These are phyloP conservation scores for Rugosomyces carneus DNA, from an alignment of 1,284 basidiomycete genomes.

Conservation along the genomic window DNA sequence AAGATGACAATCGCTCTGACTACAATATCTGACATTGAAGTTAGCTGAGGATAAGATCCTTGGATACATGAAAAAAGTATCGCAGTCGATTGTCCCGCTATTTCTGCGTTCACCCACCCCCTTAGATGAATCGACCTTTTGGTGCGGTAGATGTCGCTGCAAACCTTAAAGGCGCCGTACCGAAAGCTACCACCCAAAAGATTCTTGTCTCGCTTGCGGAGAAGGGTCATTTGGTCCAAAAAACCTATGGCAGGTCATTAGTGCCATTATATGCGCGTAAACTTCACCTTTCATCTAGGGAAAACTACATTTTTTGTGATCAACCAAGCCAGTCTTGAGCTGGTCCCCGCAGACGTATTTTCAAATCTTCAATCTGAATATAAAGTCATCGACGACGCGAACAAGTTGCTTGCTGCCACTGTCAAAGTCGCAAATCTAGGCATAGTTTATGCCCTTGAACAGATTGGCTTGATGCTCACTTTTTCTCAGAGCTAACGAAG, in stretches of 20 bases:
- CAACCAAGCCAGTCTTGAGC: constrained; percentile 61
- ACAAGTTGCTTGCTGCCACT: constrained; percentile 46
- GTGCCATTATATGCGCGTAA: constrained; percentile 11
- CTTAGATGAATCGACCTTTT: constrained; percentile 69
- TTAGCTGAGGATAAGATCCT: constrained; percentile 67
- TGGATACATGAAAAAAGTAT: constrained; percentile 67
- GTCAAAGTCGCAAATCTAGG: constrained; percentile 48
- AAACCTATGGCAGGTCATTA: constrained; percentile 59
- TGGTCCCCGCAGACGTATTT: constrained; percentile 53
- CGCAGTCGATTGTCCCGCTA: neutral
- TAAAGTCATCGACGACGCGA: constrained; percentile 52
- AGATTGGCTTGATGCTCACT: constrained; percentile 6
- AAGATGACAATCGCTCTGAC: neutral
- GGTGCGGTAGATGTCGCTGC: constrained; percentile 83
- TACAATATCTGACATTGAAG: neutral
- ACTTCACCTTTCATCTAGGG: constrained; percentile 39
- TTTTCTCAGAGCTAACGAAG: constrained; percentile 54
- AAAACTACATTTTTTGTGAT: constrained; percentile 82
- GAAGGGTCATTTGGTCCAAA: constrained; percentile 68
- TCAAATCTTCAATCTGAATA: constrained; percentile 50
- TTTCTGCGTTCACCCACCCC: neutral
- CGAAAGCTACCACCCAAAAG: constrained; percentile 78
- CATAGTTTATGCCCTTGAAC: constrained; percentile 23
- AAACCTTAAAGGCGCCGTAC: constrained; percentile 81
- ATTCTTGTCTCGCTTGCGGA: constrained; percentile 73